Percentiles rank a stretch among this genome's conserved stretches.
These are phyloP conservation scores for Coemansia linderi DNA, from an alignment of 371 early-diverging fungal genomes.

Conservation along the genomic window DNA sequence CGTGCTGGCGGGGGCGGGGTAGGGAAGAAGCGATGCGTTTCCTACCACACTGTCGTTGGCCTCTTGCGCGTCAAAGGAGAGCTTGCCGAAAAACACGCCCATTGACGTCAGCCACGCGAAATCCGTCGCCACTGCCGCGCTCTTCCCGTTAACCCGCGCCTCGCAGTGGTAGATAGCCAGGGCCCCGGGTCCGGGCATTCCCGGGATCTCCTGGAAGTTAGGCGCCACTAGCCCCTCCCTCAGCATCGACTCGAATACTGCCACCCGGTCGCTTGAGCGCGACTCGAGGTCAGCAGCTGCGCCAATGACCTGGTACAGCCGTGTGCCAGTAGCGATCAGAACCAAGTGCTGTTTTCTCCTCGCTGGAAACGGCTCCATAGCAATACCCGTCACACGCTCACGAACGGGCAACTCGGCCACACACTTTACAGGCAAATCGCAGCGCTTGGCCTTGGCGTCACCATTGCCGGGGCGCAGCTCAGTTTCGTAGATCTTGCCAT, in stretches of 20 bases:
- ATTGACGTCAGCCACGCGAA: conserved; percentile 62
- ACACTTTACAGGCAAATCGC: conserved; percentile 75
- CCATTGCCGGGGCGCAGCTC: conserved; percentile 76
- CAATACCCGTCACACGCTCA: conserved; percentile 77
- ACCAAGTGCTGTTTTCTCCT: conserved; percentile 73
- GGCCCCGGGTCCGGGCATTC: conserved; percentile 49
- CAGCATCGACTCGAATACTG: conserved; percentile 78
- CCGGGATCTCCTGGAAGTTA: conserved; percentile 51
- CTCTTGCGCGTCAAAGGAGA: conserved; percentile 75
- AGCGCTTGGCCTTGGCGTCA: conserved; percentile 62
- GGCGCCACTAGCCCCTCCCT: conserved; percentile 49
- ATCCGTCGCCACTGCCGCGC: conserved; percentile 31
- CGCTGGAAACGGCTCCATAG: conserved; percentile 76
- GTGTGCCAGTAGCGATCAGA: conserved; percentile 74
- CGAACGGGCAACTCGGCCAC: conserved; percentile 65
- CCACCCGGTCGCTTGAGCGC: conserved; percentile 57
- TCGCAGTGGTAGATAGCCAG: conserved; percentile 38
- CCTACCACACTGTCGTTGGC: conserved; percentile 78
- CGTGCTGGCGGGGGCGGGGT: conserved; percentile 53
- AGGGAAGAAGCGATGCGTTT: conserved; percentile 76
- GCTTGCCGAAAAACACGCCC: conserved; percentile 81
- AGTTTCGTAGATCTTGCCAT: conserved; percentile 84
- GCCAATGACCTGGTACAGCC: conserved; percentile 86
- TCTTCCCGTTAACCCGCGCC: not conserved
- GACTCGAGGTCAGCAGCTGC: conserved; percentile 61